Evolutionary conservation across 208 protist genomes (phyloP), one percentile per base, ranked within the genome.

Genomic region (Giardia muris): DNA sequence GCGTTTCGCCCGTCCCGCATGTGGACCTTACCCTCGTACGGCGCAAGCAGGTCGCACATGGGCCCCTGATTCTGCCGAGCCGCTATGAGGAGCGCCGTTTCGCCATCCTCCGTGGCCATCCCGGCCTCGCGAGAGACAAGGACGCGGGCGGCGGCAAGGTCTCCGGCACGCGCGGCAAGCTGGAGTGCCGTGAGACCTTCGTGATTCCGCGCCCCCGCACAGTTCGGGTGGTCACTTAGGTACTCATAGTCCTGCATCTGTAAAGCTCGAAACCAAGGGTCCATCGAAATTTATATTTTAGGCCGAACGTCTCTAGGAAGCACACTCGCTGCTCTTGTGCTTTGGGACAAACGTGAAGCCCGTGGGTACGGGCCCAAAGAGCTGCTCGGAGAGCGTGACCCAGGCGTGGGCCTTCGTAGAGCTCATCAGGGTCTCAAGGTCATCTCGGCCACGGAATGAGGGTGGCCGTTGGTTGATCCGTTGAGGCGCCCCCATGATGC

Each of bases 321-420:
- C 87, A 47, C n/a, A 94, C 42, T 46, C 45, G 46, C 92, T 93
- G 30, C 76, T 92, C 67, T 90, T 93, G 47, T 94, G 93, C 46
- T 91, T 93, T 4, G 93, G 93, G 0, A 19, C 0, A 46, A 94
- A 94, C 10, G n/a, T 67, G 46, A 94, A 94, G 4, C 93, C 93
- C 39, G 92, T 91, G 39, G 22, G 89, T 0, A 92, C 93, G 1
- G 46, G 46, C 0, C 93, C 93, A n/a, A 94, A 67, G 2, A 94
- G 43, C 90, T 93, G 93, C 46, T 94, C 92, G 43, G 92, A 67
- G 39, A 94, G 47, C 39, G 42, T 93, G 0, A 94, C 57, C 93
- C 93, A 94, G 46, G 94, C 93, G 43, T 67, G 19, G 3, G 93
- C n/a, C 0, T n/a, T 76, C 4, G 86, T 30, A 87, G 89, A 92